A percentile compares a stretch with the other conserved stretches of the same genome.
Evolutionary conservation across 257 asterid genomes (phyloP).

Genomic region (Fraxinus excelsior): DNA sequence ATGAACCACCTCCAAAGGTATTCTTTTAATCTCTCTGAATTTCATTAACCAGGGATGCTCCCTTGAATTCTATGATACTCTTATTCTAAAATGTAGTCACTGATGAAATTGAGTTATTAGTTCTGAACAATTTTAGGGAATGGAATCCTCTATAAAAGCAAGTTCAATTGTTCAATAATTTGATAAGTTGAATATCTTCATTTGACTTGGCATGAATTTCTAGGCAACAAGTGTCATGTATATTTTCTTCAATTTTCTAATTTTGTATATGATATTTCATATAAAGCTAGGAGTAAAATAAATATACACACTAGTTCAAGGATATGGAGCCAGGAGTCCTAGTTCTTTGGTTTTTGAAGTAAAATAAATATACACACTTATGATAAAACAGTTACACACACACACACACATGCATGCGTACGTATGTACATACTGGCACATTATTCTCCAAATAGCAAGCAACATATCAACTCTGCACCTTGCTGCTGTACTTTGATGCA

Average conservation of each 20-base stretch:
- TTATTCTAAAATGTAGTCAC: neutral
- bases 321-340: no score
- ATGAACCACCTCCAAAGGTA: constrained; percentile 71
- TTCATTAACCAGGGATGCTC: neutral
- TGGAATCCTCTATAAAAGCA: neutral
- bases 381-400: no score
- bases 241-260: neutral
- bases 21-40: neutral
- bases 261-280: neutral
- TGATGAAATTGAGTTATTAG: neutral
- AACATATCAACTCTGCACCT: no score
- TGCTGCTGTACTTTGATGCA: no score
- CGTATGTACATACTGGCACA: no score
- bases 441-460: no score
- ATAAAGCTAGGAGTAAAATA: no score
- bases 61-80: neutral
- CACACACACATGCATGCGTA: no score
- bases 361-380: no score
- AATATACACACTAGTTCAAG: no score
- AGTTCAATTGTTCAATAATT: neutral
- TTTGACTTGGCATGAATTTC: no score
- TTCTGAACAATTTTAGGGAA: neutral
- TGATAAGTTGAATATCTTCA: neutral
- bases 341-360: no score
- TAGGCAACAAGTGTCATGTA: neutral